Conservation (phyloP, 345 rosid species). For the Leavenworthia alabamica region DNA sequence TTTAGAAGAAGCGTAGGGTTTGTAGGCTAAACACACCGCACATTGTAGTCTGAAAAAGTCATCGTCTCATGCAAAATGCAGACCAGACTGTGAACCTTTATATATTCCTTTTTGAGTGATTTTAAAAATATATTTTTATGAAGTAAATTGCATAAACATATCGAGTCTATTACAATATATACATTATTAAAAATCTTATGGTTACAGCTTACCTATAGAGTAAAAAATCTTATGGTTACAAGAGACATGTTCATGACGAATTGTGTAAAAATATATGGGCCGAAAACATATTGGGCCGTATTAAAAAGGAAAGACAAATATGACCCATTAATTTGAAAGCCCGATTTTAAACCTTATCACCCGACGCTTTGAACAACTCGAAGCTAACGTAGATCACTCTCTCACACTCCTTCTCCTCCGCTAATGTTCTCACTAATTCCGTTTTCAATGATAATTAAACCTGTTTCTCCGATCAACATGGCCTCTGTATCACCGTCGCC, state of each 20-base stretch:
- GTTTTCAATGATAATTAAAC: background rate
- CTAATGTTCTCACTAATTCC: conserved; percentile 4
- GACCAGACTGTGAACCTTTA: conserved; percentile 1
- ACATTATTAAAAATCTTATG: too few relatives aligned
- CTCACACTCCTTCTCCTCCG: background rate
- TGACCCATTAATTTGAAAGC: background rate
- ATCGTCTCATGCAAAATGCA: conserved; percentile 4
- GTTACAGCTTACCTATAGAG: too few relatives aligned
- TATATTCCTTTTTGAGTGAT: too few relatives aligned
- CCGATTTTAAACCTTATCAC: too few relatives aligned
- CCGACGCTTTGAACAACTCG: too few relatives aligned
- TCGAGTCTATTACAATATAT: too few relatives aligned
- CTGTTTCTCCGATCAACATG: conserved; percentile 21
- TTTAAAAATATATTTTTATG: too few relatives aligned
- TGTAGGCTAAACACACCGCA: conserved; percentile 16
- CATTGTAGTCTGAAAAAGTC: conserved; percentile 12
- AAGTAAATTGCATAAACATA: too few relatives aligned
- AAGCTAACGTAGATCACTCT: too few relatives aligned
- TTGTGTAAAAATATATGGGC: background rate
- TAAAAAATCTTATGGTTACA: too few relatives aligned
- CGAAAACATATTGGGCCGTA: background rate
- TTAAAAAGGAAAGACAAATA: background rate
- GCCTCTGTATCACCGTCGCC: conserved; percentile 27
- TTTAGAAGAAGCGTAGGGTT: conserved; percentile 18
- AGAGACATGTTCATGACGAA: background rate